phyloP scores from a whole-genome alignment of 257 asterid species.

The Nemophila menziesii region DNA sequence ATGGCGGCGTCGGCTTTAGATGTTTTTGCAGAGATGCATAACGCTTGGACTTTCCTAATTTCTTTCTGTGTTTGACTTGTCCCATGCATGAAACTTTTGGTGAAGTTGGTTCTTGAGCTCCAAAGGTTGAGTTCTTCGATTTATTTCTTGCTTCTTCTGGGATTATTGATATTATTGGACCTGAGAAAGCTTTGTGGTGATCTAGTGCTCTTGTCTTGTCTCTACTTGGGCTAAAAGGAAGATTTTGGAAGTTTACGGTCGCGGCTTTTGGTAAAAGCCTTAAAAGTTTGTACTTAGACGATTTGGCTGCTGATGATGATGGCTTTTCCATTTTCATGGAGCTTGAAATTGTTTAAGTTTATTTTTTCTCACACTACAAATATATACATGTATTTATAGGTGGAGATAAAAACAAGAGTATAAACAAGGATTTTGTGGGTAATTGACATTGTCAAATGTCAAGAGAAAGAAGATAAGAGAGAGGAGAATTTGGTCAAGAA shows the following conservation, averaged over 20 bases:
- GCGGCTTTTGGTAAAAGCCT: slow-evolving; percentile 27
- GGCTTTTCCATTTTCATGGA: slow-evolving; percentile 21
- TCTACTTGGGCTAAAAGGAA: slow-evolving; percentile 31
- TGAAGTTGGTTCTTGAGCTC: slow-evolving; percentile 40
- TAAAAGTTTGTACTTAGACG: slow-evolving; percentile 18
- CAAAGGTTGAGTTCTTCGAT: slow-evolving; percentile 17
- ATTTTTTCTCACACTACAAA: no score
- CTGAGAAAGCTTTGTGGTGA: slow-evolving; percentile 24
- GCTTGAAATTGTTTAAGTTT: neutral
- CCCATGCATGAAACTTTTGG: slow-evolving; percentile 57
- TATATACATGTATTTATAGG: neutral
- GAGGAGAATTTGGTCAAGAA: neutral
- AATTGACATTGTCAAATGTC: neutral
- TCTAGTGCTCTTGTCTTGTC: neutral
- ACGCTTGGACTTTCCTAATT: neutral
- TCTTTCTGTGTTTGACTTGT: slow-evolving; percentile 34
- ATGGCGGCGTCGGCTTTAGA: neutral
- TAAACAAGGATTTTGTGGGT: neutral
- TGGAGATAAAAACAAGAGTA: neutral
- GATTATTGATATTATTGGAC: slow-evolving; percentile 19
- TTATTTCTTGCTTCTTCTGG: slow-evolving; percentile 25
- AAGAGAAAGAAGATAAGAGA: neutral
- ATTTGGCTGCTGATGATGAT: slow-evolving; percentile 3
- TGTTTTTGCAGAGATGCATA: slow-evolving; percentile 4
- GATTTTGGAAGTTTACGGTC: slow-evolving; percentile 20